A percentile compares a stretch with the other conserved stretches of the same genome.
These are phyloP conservation scores for Neopestalotiopsis rosae DNA, from an alignment of 2,329 filamentous ascomycete species.

Conservation along the genomic window DNA sequence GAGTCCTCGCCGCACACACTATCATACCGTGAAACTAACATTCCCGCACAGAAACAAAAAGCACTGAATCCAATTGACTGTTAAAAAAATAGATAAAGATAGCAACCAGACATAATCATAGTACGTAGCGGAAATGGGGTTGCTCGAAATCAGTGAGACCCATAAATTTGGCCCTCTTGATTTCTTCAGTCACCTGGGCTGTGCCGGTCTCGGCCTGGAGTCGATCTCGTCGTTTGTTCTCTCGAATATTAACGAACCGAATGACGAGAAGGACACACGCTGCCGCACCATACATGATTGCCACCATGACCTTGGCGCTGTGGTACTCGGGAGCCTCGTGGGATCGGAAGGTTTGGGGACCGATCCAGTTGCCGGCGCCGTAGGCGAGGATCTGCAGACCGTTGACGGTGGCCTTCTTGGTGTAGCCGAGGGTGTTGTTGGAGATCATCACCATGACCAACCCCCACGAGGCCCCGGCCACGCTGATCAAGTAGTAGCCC, in stretches of 20 bases:
- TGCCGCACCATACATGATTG: conserved; percentile 16
- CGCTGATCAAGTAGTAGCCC: conserved; percentile 11
- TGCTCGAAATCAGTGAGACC: conserved; percentile 11
- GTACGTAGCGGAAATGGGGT: conserved; percentile 5
- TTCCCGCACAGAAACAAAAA: too few relatives aligned
- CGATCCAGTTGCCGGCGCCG: conserved; percentile 13
- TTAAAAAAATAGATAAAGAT: too few relatives aligned
- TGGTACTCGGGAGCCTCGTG: conserved; percentile 5
- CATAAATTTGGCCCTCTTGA: neutral
- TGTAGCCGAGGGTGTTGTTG: conserved; percentile 13
- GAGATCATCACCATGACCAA: conserved; percentile 12
- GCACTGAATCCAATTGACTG: too few relatives aligned
- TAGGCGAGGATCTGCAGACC: conserved; percentile 10
- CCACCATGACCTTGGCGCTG: conserved; percentile 10
- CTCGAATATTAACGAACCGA: neutral
- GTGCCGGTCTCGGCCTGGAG: conserved; percentile 5
- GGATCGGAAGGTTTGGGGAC: neutral
- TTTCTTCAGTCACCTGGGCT: neutral
- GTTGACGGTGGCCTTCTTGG: conserved; percentile 13
- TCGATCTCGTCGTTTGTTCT: neutral
- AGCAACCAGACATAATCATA: neutral
- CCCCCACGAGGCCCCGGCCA: conserved; percentile 5
- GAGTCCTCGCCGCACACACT: too few relatives aligned
- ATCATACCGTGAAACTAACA: too few relatives aligned
- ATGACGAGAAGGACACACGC: conserved; percentile 5